phyloP scores from a whole-genome alignment of 73 alveolate species.

The Tetrahymena borealis region DNA sequence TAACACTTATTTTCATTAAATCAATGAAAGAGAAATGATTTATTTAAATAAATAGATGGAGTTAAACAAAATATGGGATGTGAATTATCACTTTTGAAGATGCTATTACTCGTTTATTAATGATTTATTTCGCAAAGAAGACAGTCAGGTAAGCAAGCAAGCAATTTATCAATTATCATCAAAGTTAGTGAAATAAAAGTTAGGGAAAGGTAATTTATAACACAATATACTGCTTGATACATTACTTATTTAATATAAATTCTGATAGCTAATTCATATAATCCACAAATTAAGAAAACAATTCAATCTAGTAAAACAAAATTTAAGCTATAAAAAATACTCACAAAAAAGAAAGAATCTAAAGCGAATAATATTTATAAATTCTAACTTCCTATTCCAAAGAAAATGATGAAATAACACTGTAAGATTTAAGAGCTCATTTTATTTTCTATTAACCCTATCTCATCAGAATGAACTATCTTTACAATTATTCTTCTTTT shows the following conservation, averaged over 20 bases:
- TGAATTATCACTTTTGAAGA: too few relatives aligned
- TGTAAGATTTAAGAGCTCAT: neutral
- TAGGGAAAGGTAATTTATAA: neutral
- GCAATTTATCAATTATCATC: neutral
- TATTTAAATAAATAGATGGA: too few relatives aligned
- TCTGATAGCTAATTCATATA: neutral
- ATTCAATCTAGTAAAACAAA: neutral
- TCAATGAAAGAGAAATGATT: too few relatives aligned
- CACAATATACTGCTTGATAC: neutral
- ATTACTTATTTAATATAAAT: neutral
- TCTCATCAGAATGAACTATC: neutral
- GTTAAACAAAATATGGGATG: too few relatives aligned
- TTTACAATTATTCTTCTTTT: neutral
- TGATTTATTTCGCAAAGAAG: neutral
- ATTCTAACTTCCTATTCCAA: neutral
- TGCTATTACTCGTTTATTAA: neutral
- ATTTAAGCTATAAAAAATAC: neutral
- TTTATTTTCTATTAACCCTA: neutral
- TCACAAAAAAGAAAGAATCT: neutral
- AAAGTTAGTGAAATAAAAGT: neutral
- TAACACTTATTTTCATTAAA: too few relatives aligned
- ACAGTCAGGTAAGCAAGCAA: neutral
- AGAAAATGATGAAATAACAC: neutral
- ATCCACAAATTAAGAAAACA: neutral
- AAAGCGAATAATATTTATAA: neutral